A percentile compares a stretch with the other conserved stretches of the same genome.
Conservation (phyloP, 2,329 filamentous ascomycete genomes). For the Trichoderma aggressivum region DNA sequence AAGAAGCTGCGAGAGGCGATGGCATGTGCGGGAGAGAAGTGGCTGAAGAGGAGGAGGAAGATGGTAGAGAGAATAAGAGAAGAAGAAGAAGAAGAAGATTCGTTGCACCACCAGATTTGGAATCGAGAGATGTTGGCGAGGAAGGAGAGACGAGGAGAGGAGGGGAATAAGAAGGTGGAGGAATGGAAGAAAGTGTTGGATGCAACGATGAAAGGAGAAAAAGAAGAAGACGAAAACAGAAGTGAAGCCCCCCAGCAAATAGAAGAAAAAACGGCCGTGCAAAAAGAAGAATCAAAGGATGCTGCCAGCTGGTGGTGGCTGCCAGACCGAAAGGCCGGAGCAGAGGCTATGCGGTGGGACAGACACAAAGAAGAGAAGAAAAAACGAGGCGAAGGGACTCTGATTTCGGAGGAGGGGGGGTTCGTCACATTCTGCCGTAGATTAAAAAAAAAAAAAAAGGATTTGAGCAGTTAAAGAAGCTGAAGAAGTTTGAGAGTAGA, state of each 20-base stretch:
- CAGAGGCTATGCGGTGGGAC: not conserved
- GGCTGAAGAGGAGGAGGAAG: not conserved
- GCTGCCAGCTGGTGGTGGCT: conserved; percentile 3
- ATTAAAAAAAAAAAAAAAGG: not conserved
- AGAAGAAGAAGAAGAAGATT: too few species aligned
- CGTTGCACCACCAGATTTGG: not conserved
- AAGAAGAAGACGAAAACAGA: not conserved
- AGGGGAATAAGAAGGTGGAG: not conserved
- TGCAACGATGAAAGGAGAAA: not conserved
- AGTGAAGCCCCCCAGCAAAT: not conserved
- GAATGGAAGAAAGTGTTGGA: not conserved
- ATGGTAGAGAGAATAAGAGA: not conserved
- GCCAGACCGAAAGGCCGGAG: not conserved
- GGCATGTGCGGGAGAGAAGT: not conserved
- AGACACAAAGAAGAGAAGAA: not conserved
- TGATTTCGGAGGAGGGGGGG: not conserved
- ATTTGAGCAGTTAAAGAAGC: not conserved
- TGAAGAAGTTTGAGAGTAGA: not conserved
- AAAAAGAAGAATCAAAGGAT: not conserved
- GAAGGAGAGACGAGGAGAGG: not conserved
- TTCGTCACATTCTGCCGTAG: not conserved
- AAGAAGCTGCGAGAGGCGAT: not conserved
- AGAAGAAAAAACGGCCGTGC: not conserved
- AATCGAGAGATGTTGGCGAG: not conserved
- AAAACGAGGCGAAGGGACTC: not conserved